Conservation (phyloP, 2,329 filamentous ascomycete genomes). For the Chaetomium strumarium region DNA sequence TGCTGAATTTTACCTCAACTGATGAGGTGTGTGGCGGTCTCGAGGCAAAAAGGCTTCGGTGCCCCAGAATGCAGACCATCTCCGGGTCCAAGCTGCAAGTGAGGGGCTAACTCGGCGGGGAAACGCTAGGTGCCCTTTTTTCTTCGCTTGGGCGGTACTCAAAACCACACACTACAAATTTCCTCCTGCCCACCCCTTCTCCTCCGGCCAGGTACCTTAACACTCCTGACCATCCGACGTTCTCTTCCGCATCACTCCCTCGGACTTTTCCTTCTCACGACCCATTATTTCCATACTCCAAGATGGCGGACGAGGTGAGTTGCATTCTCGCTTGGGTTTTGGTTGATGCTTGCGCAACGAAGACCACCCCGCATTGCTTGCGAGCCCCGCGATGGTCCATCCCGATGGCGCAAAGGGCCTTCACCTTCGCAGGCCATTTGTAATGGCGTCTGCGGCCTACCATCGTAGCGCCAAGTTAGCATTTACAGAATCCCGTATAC, state of each 20-base stretch:
- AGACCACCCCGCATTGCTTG: conserved; percentile 43
- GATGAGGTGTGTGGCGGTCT: not conserved
- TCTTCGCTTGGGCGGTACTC: conserved; percentile 23
- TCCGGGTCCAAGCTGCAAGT: conserved; percentile 2
- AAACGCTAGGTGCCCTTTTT: conserved; percentile 22
- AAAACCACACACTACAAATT: conserved; percentile 28
- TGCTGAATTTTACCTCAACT: no score
- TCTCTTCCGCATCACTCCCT: conserved; percentile 25
- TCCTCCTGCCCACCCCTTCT: conserved; percentile 26
- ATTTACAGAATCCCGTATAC: not conserved
- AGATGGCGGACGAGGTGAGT: conserved; percentile 46
- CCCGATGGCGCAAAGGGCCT: conserved; percentile 9
- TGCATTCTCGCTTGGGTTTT: conserved; percentile 9
- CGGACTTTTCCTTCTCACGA: conserved; percentile 28
- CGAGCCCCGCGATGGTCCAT: conserved; percentile 21
- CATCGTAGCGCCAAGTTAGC: not conserved
- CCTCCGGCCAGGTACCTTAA: conserved; percentile 13
- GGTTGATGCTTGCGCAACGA: conserved; percentile 25
- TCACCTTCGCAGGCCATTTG: not conserved
- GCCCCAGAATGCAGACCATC: conserved; percentile 12
- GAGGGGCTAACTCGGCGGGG: conserved; percentile 24
- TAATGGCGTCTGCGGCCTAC: not conserved
- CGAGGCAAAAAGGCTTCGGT: not conserved
- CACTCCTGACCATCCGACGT: conserved; percentile 21
- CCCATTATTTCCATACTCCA: conserved; percentile 37